Evolutionary conservation across 768 basidiomycete genomes (phyloP).

Genomic region (Pleurotus eryngii): DNA sequence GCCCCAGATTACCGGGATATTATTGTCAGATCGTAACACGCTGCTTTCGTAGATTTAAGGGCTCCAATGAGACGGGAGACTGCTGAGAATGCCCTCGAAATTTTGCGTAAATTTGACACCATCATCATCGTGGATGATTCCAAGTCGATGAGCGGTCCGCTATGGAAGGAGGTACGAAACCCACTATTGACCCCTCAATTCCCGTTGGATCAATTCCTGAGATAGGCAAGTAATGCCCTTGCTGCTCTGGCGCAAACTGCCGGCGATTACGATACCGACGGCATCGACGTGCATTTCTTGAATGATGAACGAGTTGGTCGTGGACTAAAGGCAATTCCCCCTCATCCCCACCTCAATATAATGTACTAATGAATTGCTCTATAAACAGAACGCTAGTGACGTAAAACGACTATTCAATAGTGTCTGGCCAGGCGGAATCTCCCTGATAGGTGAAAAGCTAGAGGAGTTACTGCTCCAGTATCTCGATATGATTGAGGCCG

Average conservation of each 20-base stretch:
- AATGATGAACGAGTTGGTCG: constrained; percentile 33
- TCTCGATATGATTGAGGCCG: constrained; percentile 24
- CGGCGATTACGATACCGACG: constrained; percentile 49
- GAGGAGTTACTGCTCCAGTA: constrained; percentile 29
- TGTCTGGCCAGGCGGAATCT: constrained; percentile 40
- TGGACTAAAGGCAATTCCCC: constrained; percentile 33
- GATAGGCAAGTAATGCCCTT: constrained; percentile 43
- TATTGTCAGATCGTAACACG: not conserved
- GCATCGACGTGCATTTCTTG: constrained; percentile 62
- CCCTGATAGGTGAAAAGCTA: constrained; percentile 39
- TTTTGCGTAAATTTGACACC: constrained; percentile 48
- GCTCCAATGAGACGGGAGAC: constrained; percentile 13
- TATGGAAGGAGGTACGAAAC: constrained; percentile 47
- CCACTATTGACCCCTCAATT: not conserved
- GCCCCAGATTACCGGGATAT: not conserved
- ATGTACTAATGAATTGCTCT: not conserved
- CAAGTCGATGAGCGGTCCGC: constrained; percentile 44
- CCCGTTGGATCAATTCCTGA: not conserved
- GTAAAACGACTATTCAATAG: constrained; percentile 41
- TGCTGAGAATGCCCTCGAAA: constrained; percentile 28
- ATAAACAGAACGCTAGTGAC: constrained; percentile 28
- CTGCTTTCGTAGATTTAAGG: constrained; percentile 2
- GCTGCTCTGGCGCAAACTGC: constrained; percentile 46
- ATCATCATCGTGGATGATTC: constrained; percentile 63
- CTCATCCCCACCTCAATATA: not conserved